Base-by-base conservation (phyloP, 495 filamentous ascomycete species). In the Beverwykella pulmonaria region DNA sequence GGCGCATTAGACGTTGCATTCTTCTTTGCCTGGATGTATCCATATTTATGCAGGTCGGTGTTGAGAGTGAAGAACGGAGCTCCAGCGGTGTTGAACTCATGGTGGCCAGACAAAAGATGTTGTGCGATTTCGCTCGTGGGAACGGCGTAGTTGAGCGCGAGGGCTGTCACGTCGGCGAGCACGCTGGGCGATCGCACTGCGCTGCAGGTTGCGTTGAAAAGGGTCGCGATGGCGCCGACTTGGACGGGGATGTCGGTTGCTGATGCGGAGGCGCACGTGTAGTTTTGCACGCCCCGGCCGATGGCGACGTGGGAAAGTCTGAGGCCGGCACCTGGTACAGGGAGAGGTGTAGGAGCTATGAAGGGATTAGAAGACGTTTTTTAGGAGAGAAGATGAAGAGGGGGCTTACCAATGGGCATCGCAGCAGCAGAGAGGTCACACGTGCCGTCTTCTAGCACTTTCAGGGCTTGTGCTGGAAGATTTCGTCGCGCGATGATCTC, bases 231-330 rank as follows among this genome's bases (percentile, higher is more conserved):
- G 58, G 94, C 94, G 63, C 94, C 94, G 44, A 82, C 74, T 19
- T 86, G 76, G 4, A 73, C 74, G n/a, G 93, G 93, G 0, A 64
- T 59, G 0, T 77, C 74, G 0, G 86, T 82, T 0, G 80, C 76
- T 2, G 84, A 72, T 67, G 84, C 82, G 32, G 82, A 74, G 36
- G 83, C 80, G 81, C 93, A 97, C 61, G 91, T 92, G 77, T 97
- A 98, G 82, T 97, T 97, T 80, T 97, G 85, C 12, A 88, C 93
- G 39, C 93, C 93, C 34, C 91, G 88, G 71, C 93, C 93, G 53
- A 98, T 80, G 71, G 87, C 91, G 30, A 97, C 88, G 73, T 94
- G 91, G 73, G 83, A 84, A 29, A 92, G 79, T 0, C 58, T 77
- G 15, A 90, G 77, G 55, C 86, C 88, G 9, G 80, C 64, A 19